Percentiles rank a stretch among this genome's conserved stretches.
Evolutionary conservation across 352 stramenopile species (phyloP).

Genomic region (Pythium coloratum): DNA sequence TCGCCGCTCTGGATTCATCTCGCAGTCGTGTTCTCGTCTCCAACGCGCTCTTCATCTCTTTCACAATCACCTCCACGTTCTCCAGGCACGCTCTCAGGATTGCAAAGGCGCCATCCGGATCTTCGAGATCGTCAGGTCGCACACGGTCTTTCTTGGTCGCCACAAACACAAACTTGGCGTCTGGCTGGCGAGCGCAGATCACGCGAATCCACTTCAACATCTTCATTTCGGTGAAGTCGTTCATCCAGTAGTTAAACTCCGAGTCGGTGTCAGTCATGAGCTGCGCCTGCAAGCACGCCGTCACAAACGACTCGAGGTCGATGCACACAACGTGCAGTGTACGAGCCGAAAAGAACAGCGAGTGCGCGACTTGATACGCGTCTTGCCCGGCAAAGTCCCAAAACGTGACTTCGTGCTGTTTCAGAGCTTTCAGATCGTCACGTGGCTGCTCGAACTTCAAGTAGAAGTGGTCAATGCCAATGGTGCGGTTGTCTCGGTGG

Average conservation of each 20-base stretch:
- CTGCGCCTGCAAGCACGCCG: not conserved
- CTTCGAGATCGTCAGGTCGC: no score
- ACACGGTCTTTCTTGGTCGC: slow-evolving; percentile 13
- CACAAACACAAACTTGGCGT: slow-evolving; percentile 19
- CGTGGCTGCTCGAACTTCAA: slow-evolving; percentile 13
- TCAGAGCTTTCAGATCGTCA: not conserved
- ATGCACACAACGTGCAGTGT: slow-evolving; percentile 16
- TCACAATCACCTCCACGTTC: not conserved
- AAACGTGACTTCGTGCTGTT: slow-evolving; percentile 11
- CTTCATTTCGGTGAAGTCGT: slow-evolving; percentile 5
- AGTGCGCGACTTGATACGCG: no score
- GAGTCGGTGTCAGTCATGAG: not conserved
- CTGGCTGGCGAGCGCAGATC: slow-evolving; percentile 11
- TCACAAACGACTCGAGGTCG: slow-evolving; percentile 9
- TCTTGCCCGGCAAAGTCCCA: no score
- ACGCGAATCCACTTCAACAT: slow-evolving; percentile 9
- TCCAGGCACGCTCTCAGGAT: not conserved
- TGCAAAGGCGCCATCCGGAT: not conserved
- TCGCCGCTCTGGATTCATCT: no score
- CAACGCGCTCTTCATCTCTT: not conserved
- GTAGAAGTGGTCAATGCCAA: slow-evolving; percentile 32
- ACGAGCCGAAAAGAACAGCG: not conserved
- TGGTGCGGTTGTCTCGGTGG: slow-evolving; percentile 24
- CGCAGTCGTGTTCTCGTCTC: no score
- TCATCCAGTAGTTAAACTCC: not conserved